Evolutionary conservation across 768 basidiomycete genomes (phyloP), one percentile per base, ranked within the genome.

Genomic region (Scleroderma citrinum): DNA sequence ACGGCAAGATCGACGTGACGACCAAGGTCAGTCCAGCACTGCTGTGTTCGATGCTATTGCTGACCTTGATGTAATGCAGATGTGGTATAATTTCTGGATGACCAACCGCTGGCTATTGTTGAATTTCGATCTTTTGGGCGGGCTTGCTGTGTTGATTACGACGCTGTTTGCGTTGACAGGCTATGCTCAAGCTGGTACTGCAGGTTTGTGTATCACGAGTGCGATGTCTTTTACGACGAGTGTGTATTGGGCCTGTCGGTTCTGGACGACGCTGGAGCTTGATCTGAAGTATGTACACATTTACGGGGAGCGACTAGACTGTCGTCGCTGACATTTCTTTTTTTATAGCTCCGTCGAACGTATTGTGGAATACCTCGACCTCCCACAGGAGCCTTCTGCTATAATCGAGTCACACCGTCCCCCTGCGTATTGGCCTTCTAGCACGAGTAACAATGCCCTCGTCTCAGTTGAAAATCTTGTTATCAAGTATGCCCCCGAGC

Each of bases 351-450:
- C 89, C 13, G 90, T 95, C 5, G 92, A 97, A 64, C 87, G 93
- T 49, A 76, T 94, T 14, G 82, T 91, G 7, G 92, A 95, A 72
- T 95, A 94, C 71, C 80, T 95, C 21, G 80, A 89, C 44, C 75
- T 96, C 5, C 91, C 92, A 0, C 89, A 92, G 64, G 92, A 95
- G 61, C 86, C 93, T 1, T 82, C 90, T 2, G 74, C 83, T 0
- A 60, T 86, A 50, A 84, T 92, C 42, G 85, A 91, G 55, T 76
- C 77, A 0, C 78, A 76, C 48, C 79, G 88, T 7, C 85, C 83
- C 2, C 93, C 93, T 1, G 93, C 92, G 0, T 93, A 93, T 59
- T 96, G 93, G 93, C 93, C 93, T 0, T 91, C 91, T 0, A 81
- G 76, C 50, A 72, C 82, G 16, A 76, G 74, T 43, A 70, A 76